These are phyloP conservation scores for Rhynchosporium secalis DNA, from an alignment of 2,329 filamentous ascomycete species.

Conservation along the genomic window DNA sequence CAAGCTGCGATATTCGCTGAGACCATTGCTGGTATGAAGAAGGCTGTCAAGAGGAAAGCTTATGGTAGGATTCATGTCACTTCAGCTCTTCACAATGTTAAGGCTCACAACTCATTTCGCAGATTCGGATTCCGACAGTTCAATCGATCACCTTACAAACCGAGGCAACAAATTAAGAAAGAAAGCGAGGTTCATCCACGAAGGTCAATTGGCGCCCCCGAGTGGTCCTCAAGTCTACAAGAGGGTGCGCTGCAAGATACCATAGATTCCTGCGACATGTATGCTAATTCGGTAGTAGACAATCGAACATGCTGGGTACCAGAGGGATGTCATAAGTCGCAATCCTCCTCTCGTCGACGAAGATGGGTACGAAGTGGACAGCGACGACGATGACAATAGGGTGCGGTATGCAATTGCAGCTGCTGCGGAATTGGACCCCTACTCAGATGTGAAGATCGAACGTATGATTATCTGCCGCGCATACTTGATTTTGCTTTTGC, in stretches of 20 bases:
- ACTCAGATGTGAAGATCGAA: slow-evolving; percentile 69
- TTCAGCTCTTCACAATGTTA: slow-evolving; percentile 30
- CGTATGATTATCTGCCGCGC: slow-evolving; percentile 50
- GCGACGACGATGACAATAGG: slow-evolving; percentile 67
- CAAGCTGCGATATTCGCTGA: slow-evolving; percentile 65
- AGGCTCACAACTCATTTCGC: slow-evolving; percentile 29
- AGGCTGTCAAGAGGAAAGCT: slow-evolving; percentile 63
- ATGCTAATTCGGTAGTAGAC: slow-evolving; percentile 48
- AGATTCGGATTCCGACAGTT: slow-evolving; percentile 79
- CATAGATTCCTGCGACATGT: slow-evolving; percentile 15
- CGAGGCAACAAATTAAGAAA: slow-evolving; percentile 79
- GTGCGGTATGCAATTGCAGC: slow-evolving; percentile 59
- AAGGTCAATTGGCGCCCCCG: slow-evolving; percentile 67
- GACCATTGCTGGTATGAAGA: slow-evolving; percentile 68
- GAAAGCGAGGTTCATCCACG: slow-evolving; percentile 68
- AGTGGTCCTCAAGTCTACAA: slow-evolving; percentile 68
- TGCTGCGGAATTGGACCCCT: slow-evolving; percentile 72
- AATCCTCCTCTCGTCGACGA: slow-evolving; percentile 74
- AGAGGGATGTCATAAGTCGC: slow-evolving; percentile 69
- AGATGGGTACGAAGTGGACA: slow-evolving; percentile 75
- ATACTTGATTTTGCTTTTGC: background rate
- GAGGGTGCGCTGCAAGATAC: slow-evolving; percentile 53
- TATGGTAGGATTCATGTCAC: slow-evolving; percentile 51
- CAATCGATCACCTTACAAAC: slow-evolving; percentile 68
- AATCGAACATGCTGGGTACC: slow-evolving; percentile 72